Evolutionary conservation across 2,329 filamentous ascomycete genomes (phyloP).

Genomic region (Claviceps citrina): DNA sequence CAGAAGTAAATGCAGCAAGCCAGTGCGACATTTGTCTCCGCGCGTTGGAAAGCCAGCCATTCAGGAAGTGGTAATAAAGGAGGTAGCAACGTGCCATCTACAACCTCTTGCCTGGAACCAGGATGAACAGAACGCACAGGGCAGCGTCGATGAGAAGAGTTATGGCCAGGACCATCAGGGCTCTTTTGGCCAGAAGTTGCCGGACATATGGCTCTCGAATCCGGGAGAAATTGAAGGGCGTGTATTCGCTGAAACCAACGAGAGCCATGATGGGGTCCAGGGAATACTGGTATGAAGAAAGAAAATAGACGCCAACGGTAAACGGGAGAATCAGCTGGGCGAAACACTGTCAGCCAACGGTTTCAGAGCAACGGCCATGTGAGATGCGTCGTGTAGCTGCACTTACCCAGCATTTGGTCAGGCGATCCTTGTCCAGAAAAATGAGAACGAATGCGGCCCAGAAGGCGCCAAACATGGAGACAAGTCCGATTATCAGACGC

Average conservation of each 20-base stretch:
- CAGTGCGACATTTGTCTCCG: neutral
- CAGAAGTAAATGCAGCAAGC: conserved; percentile 5
- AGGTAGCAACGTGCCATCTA: conserved; percentile 21
- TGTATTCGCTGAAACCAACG: conserved; percentile 88
- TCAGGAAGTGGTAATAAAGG: neutral
- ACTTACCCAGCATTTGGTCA: conserved; percentile 72
- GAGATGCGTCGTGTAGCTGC: neutral
- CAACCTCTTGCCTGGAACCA: conserved; percentile 78
- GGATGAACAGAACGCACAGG: conserved; percentile 80
- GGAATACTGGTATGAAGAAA: conserved; percentile 87
- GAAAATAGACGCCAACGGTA: conserved; percentile 74
- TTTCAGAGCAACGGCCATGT: conserved; percentile 6
- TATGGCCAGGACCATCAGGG: conserved; percentile 63
- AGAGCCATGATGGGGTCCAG: conserved; percentile 84
- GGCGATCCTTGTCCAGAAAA: conserved; percentile 63
- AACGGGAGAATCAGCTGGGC: conserved; percentile 64
- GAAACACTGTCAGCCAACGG: conserved; percentile 8
- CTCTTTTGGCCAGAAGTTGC: conserved; percentile 67
- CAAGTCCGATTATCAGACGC: conserved; percentile 68
- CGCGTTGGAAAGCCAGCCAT: neutral
- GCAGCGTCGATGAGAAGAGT: conserved; percentile 64
- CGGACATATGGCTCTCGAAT: conserved; percentile 86
- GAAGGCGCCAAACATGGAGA: conserved; percentile 74
- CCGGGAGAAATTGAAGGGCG: conserved; percentile 76
- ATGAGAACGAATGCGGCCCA: conserved; percentile 92